Percentiles rank a stretch among this genome's conserved stretches.
These are phyloP conservation scores for Farysia itapuensis DNA, from an alignment of 1,284 basidiomycete species.

Conservation along the genomic window DNA sequence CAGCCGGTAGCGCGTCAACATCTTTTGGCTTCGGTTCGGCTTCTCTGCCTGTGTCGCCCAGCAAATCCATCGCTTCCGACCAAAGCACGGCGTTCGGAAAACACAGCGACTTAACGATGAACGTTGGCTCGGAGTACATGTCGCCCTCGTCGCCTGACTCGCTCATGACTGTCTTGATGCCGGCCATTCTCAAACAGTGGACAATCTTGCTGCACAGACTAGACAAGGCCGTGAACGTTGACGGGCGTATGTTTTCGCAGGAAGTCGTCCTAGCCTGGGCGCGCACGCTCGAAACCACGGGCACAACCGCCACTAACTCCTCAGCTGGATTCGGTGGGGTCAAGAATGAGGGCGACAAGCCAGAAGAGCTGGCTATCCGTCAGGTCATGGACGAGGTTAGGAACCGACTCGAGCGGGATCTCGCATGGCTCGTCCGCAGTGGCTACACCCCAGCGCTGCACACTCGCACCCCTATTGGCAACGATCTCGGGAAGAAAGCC, in stretches of 20 bases:
- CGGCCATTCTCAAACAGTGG: constrained; percentile 50
- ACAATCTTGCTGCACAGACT: constrained; percentile 35
- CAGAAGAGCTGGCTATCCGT: constrained; percentile 29
- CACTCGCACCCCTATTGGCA: not conserved
- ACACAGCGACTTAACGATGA: constrained; percentile 18
- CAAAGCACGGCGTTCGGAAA: constrained; percentile 18
- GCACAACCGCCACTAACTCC: not conserved
- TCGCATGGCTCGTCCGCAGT: constrained; percentile 44
- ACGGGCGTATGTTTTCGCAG: constrained; percentile 54
- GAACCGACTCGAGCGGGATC: constrained; percentile 35
- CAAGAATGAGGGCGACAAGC: constrained; percentile 8
- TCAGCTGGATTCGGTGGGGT: not conserved
- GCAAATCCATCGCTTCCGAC: constrained; percentile 1
- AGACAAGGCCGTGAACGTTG: constrained; percentile 44
- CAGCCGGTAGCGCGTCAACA: constrained; percentile 10
- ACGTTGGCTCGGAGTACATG: constrained; percentile 13
- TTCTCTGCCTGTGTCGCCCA: constrained; percentile 1
- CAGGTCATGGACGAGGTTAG: constrained; percentile 39
- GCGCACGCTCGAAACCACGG: constrained; percentile 25
- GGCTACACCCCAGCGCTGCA: constrained; percentile 1
- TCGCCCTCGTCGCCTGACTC: constrained; percentile 43
- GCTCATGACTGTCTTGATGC: constrained; percentile 45
- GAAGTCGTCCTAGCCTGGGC: constrained; percentile 50
- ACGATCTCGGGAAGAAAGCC: constrained; percentile 4
- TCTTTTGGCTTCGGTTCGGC: constrained; percentile 12